These are phyloP conservation scores for Tolypocladium tropicale DNA, from an alignment of 2,329 filamentous ascomycete genomes.

Conservation along the genomic window DNA sequence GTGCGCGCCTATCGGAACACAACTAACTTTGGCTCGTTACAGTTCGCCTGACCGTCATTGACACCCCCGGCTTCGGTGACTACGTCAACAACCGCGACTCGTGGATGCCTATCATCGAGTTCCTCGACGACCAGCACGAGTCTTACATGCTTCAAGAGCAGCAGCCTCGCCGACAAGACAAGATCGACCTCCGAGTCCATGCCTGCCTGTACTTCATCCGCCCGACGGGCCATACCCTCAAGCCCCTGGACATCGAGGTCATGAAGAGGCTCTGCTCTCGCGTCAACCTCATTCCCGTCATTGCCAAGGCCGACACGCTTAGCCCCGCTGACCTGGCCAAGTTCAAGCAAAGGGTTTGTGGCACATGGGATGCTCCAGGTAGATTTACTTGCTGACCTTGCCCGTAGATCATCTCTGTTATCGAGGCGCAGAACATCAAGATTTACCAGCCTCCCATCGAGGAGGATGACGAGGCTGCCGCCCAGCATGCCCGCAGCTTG, in stretches of 20 bases:
- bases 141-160: conserved; percentile 99
- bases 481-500: conserved; percentile 85
- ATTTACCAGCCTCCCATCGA: conserved; percentile 97
- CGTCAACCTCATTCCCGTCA: conserved; percentile 96
- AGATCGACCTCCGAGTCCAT: conserved; percentile 98
- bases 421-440: conserved; percentile 98
- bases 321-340: conserved; percentile 83
- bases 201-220: conserved; percentile 98
- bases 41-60: conserved; percentile 98
- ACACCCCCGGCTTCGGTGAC: conserved; percentile 97
- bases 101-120: conserved; percentile 99
- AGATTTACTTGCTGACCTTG: conserved; percentile 14
- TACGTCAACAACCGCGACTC: conserved; percentile 99
- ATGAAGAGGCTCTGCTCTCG: conserved; percentile 99
- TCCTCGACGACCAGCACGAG: conserved; percentile 99
- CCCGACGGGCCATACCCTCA: conserved; percentile 94
- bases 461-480: conserved; percentile 95
- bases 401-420: conserved; percentile 76
- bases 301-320: conserved; percentile 96
- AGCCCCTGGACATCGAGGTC: conserved; percentile 97
- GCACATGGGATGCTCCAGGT: background rate
- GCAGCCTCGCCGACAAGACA: conserved; percentile 93
- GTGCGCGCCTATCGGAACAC: background rate
- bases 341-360: conserved; percentile 85
- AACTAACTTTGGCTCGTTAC: conserved; percentile 11